phyloP scores from a whole-genome alignment of 176 grass and related monocot species.

The Raddia guianensis region DNA sequence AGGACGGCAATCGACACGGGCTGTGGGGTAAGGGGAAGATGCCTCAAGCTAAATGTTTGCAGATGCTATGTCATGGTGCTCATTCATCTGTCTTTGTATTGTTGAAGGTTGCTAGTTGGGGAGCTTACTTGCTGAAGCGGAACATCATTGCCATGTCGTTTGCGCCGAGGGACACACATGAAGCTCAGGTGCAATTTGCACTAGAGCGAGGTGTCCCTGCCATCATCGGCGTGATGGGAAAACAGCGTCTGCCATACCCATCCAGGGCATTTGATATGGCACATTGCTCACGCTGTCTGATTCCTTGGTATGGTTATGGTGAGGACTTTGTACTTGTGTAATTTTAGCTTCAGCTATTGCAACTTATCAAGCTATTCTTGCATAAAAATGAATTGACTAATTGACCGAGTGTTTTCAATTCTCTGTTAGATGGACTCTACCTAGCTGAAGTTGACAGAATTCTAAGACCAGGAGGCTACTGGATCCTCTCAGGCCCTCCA shows the following conservation, averaged over 20 bases:
- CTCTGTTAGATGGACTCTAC: constrained; percentile 80
- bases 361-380: constrained; percentile 23
- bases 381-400: constrained; percentile 9
- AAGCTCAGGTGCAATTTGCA: constrained; percentile 96
- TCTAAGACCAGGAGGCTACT: constrained; percentile 92
- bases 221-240: constrained; percentile 90
- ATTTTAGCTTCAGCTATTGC: background rate
- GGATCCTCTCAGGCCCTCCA: constrained; percentile 87
- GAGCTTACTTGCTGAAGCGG: constrained; percentile 90
- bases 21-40: constrained; percentile 67
- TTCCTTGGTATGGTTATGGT: constrained; percentile 79
- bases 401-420: constrained; percentile 6
- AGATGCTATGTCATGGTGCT: constrained; percentile 20
- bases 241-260: constrained; percentile 81
- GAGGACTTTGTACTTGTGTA: constrained; percentile 34
- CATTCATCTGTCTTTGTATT: background rate
- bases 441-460: constrained; percentile 86
- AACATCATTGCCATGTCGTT: constrained; percentile 89
- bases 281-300: constrained; percentile 89
- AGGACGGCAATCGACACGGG: constrained; percentile 90
- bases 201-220: constrained; percentile 92
- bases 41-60: constrained; percentile 16
- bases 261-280: constrained; percentile 97
- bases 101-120: constrained; percentile 91
- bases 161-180: constrained; percentile 88